Evolutionary conservation across 1,284 basidiomycete genomes (phyloP).

Genomic region (Microbotryum saponariae): DNA sequence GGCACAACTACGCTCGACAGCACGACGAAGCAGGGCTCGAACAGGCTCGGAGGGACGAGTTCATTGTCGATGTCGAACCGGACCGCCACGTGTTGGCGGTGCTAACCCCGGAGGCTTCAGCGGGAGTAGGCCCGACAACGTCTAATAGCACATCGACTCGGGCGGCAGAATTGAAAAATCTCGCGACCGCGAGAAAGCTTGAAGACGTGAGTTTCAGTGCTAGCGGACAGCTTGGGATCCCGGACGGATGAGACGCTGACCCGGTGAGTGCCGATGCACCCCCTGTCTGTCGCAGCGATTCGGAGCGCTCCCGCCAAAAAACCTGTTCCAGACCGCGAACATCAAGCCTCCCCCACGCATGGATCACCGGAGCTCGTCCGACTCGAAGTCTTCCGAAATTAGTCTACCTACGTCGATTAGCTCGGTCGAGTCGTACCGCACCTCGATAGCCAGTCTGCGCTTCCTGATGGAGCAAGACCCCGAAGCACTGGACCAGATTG

Average conservation of each 20-base stretch:
- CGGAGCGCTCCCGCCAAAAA: slow-evolving; percentile 22
- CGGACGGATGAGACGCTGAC: background rate
- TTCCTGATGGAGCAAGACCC: slow-evolving; percentile 18
- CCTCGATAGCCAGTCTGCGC: slow-evolving; percentile 12
- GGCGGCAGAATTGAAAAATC: slow-evolving; percentile 2
- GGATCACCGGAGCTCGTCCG: background rate
- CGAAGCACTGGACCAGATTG: slow-evolving; percentile 16
- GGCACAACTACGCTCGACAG: background rate
- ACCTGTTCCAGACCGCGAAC: slow-evolving; percentile 9
- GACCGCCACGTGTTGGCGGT: background rate
- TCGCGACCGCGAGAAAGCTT: slow-evolving; percentile 25
- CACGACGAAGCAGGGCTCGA: background rate
- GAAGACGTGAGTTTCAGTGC: slow-evolving; percentile 15
- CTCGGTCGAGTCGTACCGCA: slow-evolving; percentile 14
- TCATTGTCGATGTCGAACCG: background rate
- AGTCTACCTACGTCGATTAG: background rate
- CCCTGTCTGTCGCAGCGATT: slow-evolving; percentile 9
- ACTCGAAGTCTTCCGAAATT: background rate
- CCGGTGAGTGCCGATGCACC: background rate
- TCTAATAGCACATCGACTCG: background rate
- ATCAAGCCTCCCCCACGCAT: background rate
- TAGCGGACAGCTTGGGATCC: too few relatives aligned
- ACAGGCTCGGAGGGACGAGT: background rate
- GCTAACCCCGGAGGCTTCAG: background rate
- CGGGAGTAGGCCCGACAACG: background rate